Conservation (phyloP, 345 rosid species). For the Sonneratia caseolaris region DNA sequence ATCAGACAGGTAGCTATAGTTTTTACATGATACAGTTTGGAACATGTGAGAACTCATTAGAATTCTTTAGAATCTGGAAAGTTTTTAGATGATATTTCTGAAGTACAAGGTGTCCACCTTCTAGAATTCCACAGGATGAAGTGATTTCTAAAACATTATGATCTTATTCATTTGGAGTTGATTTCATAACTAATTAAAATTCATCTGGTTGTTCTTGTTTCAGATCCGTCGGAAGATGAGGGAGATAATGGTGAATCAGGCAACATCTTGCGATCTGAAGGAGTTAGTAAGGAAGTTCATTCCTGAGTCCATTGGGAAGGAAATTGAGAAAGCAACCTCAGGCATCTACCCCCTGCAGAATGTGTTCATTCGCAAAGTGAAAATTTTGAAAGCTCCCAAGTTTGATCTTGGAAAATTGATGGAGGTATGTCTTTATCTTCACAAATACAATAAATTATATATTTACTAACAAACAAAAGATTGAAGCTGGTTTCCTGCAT, state of each 20-base stretch:
- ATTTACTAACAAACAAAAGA: neutral
- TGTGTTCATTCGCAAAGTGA: constrained; percentile 83
- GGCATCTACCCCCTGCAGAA: constrained; percentile 84
- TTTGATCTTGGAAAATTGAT: constrained; percentile 95
- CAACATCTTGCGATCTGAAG: constrained; percentile 78
- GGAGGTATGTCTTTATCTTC: constrained; percentile 39
- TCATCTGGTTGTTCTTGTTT: neutral
- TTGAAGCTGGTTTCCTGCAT: neutral
- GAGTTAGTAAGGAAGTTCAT: constrained; percentile 72
- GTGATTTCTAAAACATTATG: neutral
- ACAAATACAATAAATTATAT: neutral
- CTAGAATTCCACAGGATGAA: neutral
- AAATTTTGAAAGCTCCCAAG: constrained; percentile 89
- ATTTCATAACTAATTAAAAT: neutral
- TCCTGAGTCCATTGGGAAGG: constrained; percentile 78
- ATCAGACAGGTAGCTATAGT: constrained; percentile 51
- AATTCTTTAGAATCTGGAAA: neutral
- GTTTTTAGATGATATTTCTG: neutral
- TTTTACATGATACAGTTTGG: neutral
- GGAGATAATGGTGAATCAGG: constrained; percentile 73
- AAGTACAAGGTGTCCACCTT: neutral
- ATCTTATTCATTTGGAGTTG: neutral
- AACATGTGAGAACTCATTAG: neutral
- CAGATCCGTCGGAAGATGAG: constrained; percentile 93
- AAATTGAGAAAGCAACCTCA: constrained; percentile 78